Base-by-base conservation (phyloP, 2,329 filamentous ascomycete species). In the Verticillium dahliae region DNA sequence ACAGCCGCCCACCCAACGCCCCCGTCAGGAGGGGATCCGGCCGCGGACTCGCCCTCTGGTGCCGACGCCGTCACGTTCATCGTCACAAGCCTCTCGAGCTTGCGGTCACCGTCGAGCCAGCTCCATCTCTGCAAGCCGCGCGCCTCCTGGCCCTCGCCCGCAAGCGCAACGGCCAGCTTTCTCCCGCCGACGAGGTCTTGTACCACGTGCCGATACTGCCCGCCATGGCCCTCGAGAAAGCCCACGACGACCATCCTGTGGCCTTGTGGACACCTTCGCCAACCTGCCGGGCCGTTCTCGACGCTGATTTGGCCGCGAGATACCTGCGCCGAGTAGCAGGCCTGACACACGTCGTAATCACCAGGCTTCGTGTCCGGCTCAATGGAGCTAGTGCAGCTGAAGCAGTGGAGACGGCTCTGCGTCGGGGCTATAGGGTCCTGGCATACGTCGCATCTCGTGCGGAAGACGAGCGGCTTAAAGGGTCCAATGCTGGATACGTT, bases 221-320 rank as follows among this genome's bases (percentile, higher is more conserved):
- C 89, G 31, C 85, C 84, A 18, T 84, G 81, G 37, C 82, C 81
- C 60, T 91, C 87, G 62, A 89, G 82, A 69, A 94, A 97, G 0
- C 86, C 88, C 11, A 96, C 80, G 11, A 96, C 78, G 0, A 88
- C 85, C 92, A 97, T 97, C 37, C 93, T 85, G 70, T 98, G 94
- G 5, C 90, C 90, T 1, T 88, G 81, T 5, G 58, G 58, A 71
- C 94, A 98, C 57, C 92, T 83, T 11, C 92, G 83, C 94, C 94
- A 97, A 3, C 93, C 93, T 11, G 81, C 81, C 4, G 86, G 81
- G 0, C 93, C 92, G 66, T 97, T 92, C 63, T 93, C 89, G 18
- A 80, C 77, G 61, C 85, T 87, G 64, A 97, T 87, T 56, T 85
- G 85, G 9, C 84, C 82, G 0, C 82, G 81, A 1, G 80, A 75